phyloP scores from a whole-genome alignment of 23 red algal genomes.

The Chondrus crispus region DNA sequence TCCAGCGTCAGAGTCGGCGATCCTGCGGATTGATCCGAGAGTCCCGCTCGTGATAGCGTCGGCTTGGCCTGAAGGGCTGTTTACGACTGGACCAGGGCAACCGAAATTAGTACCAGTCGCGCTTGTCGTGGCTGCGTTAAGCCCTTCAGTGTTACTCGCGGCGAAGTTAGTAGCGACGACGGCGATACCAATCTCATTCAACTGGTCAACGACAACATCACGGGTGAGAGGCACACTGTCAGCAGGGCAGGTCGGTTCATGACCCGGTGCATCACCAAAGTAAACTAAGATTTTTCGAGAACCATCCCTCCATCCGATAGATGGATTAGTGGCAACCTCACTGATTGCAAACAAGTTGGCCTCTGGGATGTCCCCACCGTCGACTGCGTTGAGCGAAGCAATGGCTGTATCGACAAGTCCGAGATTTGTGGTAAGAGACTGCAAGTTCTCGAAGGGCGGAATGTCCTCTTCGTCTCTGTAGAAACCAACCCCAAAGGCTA shows the following conservation, averaged over 20 bases:
- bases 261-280: constrained; percentile 42
- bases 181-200: background rate
- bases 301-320: constrained; percentile 28
- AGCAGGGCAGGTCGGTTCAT: constrained; percentile 41
- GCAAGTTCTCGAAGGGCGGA: background rate
- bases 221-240: background rate
- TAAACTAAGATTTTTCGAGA: constrained; percentile 21
- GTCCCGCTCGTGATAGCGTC: background rate
- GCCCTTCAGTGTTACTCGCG: background rate
- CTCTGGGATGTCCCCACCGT: background rate
- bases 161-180: constrained; percentile 36
- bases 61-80: background rate
- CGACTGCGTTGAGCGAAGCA: background rate
- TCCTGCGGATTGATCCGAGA: background rate
- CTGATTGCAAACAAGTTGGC: constrained; percentile 21
- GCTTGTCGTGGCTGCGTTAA: background rate
- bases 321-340: background rate
- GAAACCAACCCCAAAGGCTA: constrained; percentile 31
- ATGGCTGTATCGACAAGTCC: background rate
- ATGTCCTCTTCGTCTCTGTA: constrained; percentile 21
- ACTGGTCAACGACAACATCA: background rate
- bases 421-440: background rate
- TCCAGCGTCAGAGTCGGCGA: background rate
- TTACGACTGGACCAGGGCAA: background rate
- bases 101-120: background rate